Base-by-base conservation (phyloP, 495 filamentous ascomycete species). In the Lepraria neglecta region DNA sequence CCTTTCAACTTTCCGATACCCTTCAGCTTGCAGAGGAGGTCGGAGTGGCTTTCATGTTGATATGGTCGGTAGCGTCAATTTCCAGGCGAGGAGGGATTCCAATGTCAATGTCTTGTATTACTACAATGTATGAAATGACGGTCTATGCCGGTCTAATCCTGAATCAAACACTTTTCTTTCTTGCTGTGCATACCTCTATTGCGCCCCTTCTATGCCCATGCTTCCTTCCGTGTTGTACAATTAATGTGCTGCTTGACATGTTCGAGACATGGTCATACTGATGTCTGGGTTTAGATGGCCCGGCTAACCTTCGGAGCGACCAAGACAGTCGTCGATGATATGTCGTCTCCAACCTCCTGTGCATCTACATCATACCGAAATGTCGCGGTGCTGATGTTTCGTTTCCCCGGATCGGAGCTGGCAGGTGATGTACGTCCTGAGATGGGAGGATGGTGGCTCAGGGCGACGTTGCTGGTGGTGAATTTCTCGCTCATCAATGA, bases 351-450 rank as follows among this genome's bases (percentile, higher is more conserved):
- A 35, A 38, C 12, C 31, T 24, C 51, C 19, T 38, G 31, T 15
- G 51, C n/a, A 10, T 54, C 30, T 17, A 11, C 17, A 12, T 54
- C 31, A n/a, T 54, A 54, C 10, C 51, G 51, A 4, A 54, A 54
- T 54, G 51, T 54, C n/a, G 30, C 51, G 6, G 51, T 54, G 17
- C 51, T 54, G 30, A 54, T 24, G 28, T 4, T 38, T 35, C 51
- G 31, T 33, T 38, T 54, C 12, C 51, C 31, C 12, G 30, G n/a
- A 14, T 38, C 35, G 7, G 31, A 35, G 6, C 30, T 54, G n/a
- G 51, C 17, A 24, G 17, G 31, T 24, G 31, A 24, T 21, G 17
- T 35, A 5, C 31, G 31, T 54, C 51, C 31, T 3, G 30, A 54
- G 4, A 38, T 4, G 11, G 31, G 31, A 11, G 51, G n/a, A 14